These are phyloP conservation scores for Neurospora sp. DNA, from an alignment of 495 filamentous ascomycete species.

Conservation along the genomic window DNA sequence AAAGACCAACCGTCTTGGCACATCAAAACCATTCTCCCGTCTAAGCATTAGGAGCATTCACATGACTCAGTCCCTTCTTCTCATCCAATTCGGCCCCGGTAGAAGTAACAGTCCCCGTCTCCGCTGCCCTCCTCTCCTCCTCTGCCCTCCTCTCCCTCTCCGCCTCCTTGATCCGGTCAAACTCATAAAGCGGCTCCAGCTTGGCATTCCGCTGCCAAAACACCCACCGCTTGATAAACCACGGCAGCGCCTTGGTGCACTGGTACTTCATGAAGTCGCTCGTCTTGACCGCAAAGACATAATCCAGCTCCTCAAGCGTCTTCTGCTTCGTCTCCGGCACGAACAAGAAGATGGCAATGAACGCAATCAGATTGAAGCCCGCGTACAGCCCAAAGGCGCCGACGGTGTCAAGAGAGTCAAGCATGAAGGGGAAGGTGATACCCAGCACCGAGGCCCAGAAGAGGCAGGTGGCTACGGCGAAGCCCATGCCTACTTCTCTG, in stretches of 20 bases:
- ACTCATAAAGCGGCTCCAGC: constrained; percentile 54
- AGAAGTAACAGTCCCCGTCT: not conserved
- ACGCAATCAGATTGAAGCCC: constrained; percentile 50
- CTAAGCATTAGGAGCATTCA: not conserved
- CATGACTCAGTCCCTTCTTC: not conserved
- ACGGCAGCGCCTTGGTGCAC: constrained; percentile 49
- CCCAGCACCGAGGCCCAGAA: constrained; percentile 56
- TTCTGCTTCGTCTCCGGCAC: constrained; percentile 60
- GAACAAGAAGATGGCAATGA: constrained; percentile 57
- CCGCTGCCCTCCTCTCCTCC: not conserved
- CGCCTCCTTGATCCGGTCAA: constrained; percentile 20
- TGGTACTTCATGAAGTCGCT: constrained; percentile 55
- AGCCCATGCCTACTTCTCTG: constrained; percentile 65
- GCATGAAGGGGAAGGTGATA: constrained; percentile 55
- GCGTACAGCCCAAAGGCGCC: constrained; percentile 54
- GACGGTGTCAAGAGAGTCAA: constrained; percentile 38
- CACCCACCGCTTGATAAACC: constrained; percentile 59
- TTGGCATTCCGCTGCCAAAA: constrained; percentile 42
- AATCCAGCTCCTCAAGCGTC: constrained; percentile 71
- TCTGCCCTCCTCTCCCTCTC: not conserved
- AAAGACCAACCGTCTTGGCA: not conserved
- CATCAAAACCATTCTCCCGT: not conserved
- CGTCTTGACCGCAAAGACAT: constrained; percentile 67
- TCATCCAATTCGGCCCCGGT: not conserved
- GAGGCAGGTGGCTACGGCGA: constrained; percentile 58